Evolutionary conservation across 345 rosid genomes (phyloP), one percentile per base, ranked within the genome.

Genomic region (Hypericum perforatum): DNA sequence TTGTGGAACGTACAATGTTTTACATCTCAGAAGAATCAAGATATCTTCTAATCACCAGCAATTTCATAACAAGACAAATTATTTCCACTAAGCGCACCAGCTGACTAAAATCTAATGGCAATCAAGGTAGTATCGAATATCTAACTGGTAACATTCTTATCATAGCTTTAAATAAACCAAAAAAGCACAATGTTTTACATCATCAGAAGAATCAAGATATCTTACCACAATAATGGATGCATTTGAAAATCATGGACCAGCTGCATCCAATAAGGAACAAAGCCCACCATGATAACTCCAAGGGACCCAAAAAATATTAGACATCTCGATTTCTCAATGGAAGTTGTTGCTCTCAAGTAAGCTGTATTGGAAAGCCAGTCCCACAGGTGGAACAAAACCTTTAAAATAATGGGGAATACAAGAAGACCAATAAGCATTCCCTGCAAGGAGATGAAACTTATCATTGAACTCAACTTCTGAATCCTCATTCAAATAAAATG

Each of bases 261-360:
- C 65, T 82, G 83, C 84, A 88, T 92, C 98, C 97, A 88, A 29
- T 76, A 74, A 36, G 97, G 98, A 32, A 76, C 63, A 58, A 79
- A 50, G 54, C 66, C 55, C 7, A 65, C 16, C 76, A 68, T 66
- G 63, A 78, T 54, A 59, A 72, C 53, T 2, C 76, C 70, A 66
- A 92, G 72, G 41, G 83, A 82, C 38, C 59, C 37, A 60, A 80
- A 70, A 75, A 92, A 88, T 12, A 82, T 38, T 38, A 77, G 14
- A 38, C 94, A 79, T 69, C 59, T 76, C 57, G 70, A 39, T 43
- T 68, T 55, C 59, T 79, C 85, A 52, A 40, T 76, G 64, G 41
- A 36, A 47, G 38, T 58, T 70, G 63, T 71, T 56, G 70, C 56
- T 60, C 47, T 66, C 60, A 63, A 64, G 53, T 53, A 37, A 50